Evolutionary conservation across 2,329 filamentous ascomycete species (phyloP), one percentile per base, ranked within the genome.

Genomic region (Stenocarpella maydis): DNA sequence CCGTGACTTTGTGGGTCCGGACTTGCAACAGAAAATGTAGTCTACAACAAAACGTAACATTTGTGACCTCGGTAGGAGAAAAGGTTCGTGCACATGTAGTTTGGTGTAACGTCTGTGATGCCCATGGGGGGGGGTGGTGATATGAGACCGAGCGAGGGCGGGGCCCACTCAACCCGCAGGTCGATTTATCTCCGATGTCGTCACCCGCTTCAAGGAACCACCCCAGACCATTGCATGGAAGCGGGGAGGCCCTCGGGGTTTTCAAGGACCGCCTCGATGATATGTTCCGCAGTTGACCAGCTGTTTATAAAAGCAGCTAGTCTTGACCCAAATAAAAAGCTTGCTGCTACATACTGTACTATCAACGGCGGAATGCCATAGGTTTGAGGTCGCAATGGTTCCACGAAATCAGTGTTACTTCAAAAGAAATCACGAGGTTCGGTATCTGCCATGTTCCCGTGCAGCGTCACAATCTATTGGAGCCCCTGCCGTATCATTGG

Each of bases 61-160:
- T n/a, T n/a, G n/a, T n/a, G n/a, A n/a, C n/a, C n/a, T n/a, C n/a
- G n/a, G n/a, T n/a, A n/a, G n/a, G n/a, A n/a, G n/a, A n/a, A n/a
- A n/a, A n/a, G n/a, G n/a, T n/a, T n/a, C n/a, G n/a, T n/a, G n/a
- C n/a, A n/a, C n/a, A n/a, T n/a, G n/a, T n/a, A n/a, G n/a, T n/a
- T n/a, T n/a, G n/a, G n/a, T n/a, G n/a, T n/a, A n/a, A n/a, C n/a
- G n/a, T n/a, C n/a, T n/a, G n/a, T n/a, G n/a, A n/a, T n/a, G n/a
- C n/a, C n/a, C n/a, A n/a, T n/a, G n/a, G n/a, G n/a, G n/a, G n/a
- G n/a, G n/a, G n/a, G n/a, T n/a, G n/a, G n/a, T 60, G 43, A 24
- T 45, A 47, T 61, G 58, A 61, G 58, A 61, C 26, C 26, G 41
- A 47, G 58, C 58, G 47, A 19, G 58, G 58, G 58, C 3, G n/a